A percentile compares a stretch with the other conserved stretches of the same genome.
Conservation (phyloP, 805 yeast genomes). For the Yueomyces sinensis region DNA sequence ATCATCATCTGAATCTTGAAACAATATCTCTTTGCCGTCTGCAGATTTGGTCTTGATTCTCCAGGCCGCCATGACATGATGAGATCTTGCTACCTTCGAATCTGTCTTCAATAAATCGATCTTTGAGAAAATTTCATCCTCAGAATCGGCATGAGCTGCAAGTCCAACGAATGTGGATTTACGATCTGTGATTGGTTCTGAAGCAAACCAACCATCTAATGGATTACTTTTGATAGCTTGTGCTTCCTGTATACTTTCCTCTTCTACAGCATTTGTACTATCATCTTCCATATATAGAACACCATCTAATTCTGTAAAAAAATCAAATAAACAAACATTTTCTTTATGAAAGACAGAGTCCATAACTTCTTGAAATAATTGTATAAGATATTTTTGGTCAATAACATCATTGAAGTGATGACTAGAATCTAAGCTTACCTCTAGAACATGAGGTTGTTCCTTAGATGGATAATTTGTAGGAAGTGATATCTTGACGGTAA, state of each 20-base stretch:
- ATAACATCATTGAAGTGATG: conserved; percentile 19
- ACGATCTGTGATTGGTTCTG: conserved; percentile 71
- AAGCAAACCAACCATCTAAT: conserved; percentile 59
- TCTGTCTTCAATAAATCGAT: conserved; percentile 46
- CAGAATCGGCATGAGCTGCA: conserved; percentile 47
- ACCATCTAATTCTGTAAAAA: conserved; percentile 53
- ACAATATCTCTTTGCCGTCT: conserved; percentile 32
- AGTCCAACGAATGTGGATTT: conserved; percentile 78
- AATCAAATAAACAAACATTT: conserved; percentile 68
- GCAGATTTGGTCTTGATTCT: conserved; percentile 39
- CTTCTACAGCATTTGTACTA: conserved; percentile 15
- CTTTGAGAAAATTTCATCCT: conserved; percentile 49
- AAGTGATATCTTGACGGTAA: conserved; percentile 55
- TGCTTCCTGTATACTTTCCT: conserved; percentile 3
- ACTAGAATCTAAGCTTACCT: conserved; percentile 25
- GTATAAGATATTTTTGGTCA: conserved; percentile 37
- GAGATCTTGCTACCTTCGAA: conserved; percentile 49
- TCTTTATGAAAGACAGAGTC: conserved; percentile 41
- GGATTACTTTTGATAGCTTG: conserved; percentile 26
- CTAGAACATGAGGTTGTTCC: conserved; percentile 48
- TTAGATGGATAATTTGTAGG: conserved; percentile 56
- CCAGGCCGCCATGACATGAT: conserved; percentile 83
- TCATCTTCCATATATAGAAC: conserved; percentile 29
- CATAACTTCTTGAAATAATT: conserved; percentile 37
- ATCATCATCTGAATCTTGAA: conserved; percentile 89